Percentiles rank a stretch among this genome's conserved stretches.
phyloP scores from a whole-genome alignment of 768 basidiomycete species.

The Lactifluus hygrophoroides region DNA sequence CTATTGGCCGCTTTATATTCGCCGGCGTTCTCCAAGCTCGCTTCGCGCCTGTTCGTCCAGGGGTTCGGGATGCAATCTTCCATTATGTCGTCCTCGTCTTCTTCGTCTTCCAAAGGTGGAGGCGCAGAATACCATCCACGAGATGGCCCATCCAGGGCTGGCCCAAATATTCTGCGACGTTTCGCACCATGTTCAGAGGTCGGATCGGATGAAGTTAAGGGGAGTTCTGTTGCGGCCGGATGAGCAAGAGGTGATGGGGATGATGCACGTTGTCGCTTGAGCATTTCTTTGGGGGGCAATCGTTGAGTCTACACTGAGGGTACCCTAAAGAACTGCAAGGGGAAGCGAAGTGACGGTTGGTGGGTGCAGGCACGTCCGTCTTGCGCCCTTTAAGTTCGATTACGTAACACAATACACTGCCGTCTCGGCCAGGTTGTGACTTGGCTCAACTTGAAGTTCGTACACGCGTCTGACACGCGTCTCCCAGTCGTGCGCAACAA shows the following conservation, averaged over 20 bases:
- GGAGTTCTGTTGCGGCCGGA: constrained; percentile 12
- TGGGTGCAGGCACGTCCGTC: too few relatives aligned
- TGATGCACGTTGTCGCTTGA: constrained; percentile 21
- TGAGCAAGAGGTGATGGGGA: constrained; percentile 13
- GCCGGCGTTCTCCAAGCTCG: constrained; percentile 15
- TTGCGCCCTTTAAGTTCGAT: background rate
- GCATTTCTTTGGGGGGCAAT: constrained; percentile 5
- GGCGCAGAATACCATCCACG: constrained; percentile 35
- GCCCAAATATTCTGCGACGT: constrained; percentile 45
- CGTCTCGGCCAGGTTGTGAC: too few relatives aligned
- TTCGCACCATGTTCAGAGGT: constrained; percentile 35
- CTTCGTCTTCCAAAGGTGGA: constrained; percentile 21
- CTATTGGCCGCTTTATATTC: constrained; percentile 55
- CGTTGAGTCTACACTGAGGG: background rate
- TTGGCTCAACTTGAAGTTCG: too few relatives aligned
- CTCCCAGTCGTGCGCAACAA: background rate
- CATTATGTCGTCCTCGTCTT: constrained; percentile 26
- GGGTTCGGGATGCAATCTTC: background rate
- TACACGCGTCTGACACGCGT: background rate
- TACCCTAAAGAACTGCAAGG: background rate
- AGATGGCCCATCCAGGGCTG: constrained; percentile 42
- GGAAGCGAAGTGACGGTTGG: background rate
- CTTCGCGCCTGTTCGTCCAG: constrained; percentile 3
- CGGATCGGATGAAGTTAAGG: constrained; percentile 18
- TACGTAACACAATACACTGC: too few relatives aligned